These are phyloP conservation scores for Kalmusia sp. DNA, from an alignment of 2,329 filamentous ascomycete species.

Conservation along the genomic window DNA sequence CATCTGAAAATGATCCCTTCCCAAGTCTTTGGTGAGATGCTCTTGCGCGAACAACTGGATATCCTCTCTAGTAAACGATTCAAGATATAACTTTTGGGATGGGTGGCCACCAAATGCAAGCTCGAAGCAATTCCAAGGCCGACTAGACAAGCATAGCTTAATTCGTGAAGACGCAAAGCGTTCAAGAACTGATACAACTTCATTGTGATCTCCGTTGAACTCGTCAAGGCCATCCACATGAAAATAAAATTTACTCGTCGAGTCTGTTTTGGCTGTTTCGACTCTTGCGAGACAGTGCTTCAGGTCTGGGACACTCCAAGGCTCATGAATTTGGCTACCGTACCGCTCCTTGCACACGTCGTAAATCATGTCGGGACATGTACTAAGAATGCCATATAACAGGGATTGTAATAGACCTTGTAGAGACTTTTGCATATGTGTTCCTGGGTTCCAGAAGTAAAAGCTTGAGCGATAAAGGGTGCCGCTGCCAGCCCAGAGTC, in stretches of 20 bases:
- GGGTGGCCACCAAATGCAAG: not conserved
- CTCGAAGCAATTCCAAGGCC: not conserved
- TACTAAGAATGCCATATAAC: slow-evolving; percentile 4
- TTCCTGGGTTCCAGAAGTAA: slow-evolving; percentile 16
- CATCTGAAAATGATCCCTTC: no score
- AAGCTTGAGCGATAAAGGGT: slow-evolving; percentile 33
- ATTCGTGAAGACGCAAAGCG: slow-evolving; percentile 28
- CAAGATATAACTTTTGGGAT: not conserved
- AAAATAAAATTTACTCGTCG: not conserved
- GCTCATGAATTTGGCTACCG: not conserved
- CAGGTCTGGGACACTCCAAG: not conserved
- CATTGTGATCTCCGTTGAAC: not conserved
- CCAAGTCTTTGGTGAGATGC: not conserved
- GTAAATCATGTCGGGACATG: slow-evolving; percentile 1
- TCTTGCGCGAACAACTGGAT: not conserved
- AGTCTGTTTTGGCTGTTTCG: not conserved
- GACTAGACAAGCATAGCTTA: slow-evolving; percentile 1
- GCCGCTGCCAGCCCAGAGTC: not conserved
- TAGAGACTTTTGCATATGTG: slow-evolving; percentile 8
- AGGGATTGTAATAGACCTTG: slow-evolving; percentile 10
- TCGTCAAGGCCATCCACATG: slow-evolving; percentile 19
- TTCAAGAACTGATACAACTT: not conserved
- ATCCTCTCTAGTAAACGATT: not conserved
- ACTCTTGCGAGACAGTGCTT: not conserved
- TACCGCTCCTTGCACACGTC: not conserved